Evolutionary conservation across 371 early-diverging fungal genomes (phyloP), one percentile per base, ranked within the genome.

Genomic region (Actinomortierella wolfii): DNA sequence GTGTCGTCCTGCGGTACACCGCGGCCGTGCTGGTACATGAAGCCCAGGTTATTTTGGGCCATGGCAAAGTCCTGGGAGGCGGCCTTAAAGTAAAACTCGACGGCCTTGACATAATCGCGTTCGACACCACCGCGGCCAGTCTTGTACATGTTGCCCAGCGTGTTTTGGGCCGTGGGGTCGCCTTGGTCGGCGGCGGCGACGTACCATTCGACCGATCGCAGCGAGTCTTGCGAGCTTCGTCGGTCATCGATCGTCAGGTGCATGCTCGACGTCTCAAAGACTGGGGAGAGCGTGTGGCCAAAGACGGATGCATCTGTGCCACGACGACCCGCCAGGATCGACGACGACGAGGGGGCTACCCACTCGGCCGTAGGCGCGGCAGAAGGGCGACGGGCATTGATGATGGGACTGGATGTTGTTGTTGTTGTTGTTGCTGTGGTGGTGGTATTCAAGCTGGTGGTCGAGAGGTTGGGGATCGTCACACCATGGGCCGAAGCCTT

Each of bases 91-190:
- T 86, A 91, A 83, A 86, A 87, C 51, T 77, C 60, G n/a, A 79
- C 61, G 2, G 86, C 85, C 43, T 76, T 56, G 5, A 56, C 29
- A 34, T 80, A 76, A 59, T 91, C 76, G 53, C 79, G 50, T 9
- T 51, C 59, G 2, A 89, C 81, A 8, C 92, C 92, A 42, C 81
- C 79, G 49, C n/a, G 20, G n/a, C 92, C 92, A 56, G 85, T 82
- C 63, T 89, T 89, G 67, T 89, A 88, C 61, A 86, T 80, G 68
- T 83, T 82, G 41, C 90, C 92, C 6, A 93, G 64, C 20, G 79
- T 75, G 79, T 88, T 87, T 68, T 89, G 89, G 14, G 92, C 92
- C 51, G 83, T 81, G 45, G 84, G 76, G 74, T 88, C 87, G 5
- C 91, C 91, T 50, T 77, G 73, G 43, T 68, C 76, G 24, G 91